phyloP scores from a whole-genome alignment of 2,329 filamentous ascomycete species.

The Curvularia sp. region DNA sequence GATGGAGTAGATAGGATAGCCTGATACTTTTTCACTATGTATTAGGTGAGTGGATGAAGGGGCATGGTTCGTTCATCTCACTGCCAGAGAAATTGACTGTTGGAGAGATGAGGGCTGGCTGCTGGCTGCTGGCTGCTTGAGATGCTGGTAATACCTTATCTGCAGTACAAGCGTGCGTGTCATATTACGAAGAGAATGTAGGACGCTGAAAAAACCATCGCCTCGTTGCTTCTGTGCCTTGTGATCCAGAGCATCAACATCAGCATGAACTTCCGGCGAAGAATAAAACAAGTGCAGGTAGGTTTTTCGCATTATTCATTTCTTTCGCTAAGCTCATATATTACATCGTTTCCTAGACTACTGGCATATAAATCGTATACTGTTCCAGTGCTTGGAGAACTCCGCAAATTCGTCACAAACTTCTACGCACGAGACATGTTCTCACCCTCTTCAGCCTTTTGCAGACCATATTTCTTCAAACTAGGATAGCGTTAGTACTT shows the following conservation, averaged over 20 bases:
- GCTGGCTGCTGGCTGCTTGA: too few species aligned
- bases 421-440: conserved; percentile 37
- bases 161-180: too few species aligned
- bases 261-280: neutral
- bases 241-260: neutral
- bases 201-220: too few species aligned
- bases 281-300: neutral
- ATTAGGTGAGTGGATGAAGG: too few species aligned
- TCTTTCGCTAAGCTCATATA: neutral
- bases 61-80: too few species aligned
- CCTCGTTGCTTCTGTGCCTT: too few species aligned
- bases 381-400: neutral
- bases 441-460: conserved; percentile 48
- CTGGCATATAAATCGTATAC: neutral
- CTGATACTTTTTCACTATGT: too few species aligned
- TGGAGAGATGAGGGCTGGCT: too few species aligned
- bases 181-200: too few species aligned
- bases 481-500: neutral
- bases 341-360: neutral
- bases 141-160: too few species aligned
- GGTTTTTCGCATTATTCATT: neutral
- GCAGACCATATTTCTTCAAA: conserved; percentile 54
- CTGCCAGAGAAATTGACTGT: too few species aligned
- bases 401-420: neutral
- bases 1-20: too few species aligned